Conservation (phyloP, 768 basidiomycete species). For the Suillus sp. region DNA sequence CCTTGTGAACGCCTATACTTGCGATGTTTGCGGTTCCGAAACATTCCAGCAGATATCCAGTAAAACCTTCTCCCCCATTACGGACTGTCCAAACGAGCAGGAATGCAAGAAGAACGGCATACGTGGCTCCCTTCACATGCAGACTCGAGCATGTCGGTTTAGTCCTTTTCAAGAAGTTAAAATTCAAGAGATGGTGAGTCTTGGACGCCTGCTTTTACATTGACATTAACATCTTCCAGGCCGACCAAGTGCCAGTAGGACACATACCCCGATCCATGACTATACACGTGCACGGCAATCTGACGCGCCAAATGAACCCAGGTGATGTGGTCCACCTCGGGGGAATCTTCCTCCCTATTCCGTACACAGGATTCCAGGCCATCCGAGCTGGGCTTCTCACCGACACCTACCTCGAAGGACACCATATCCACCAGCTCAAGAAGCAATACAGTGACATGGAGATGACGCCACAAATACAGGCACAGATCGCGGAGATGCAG, state of each 20-base stretch:
- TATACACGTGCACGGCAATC: slow-evolving; percentile 86
- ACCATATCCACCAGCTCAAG: slow-evolving; percentile 91
- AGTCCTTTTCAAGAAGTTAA: slow-evolving; percentile 98
- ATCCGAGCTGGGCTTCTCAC: slow-evolving; percentile 95
- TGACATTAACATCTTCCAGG: slow-evolving; percentile 46
- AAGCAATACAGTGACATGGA: slow-evolving; percentile 98
- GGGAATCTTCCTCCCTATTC: slow-evolving; percentile 97
- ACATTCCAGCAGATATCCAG: slow-evolving; percentile 96
- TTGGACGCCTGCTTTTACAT: neutral
- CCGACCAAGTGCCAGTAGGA: slow-evolving; percentile 98
- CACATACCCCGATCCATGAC: slow-evolving; percentile 99
- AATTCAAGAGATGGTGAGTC: slow-evolving; percentile 93
- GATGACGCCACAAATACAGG: slow-evolving; percentile 80
- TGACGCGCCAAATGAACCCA: slow-evolving; percentile 90
- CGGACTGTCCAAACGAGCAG: slow-evolving; percentile 83
- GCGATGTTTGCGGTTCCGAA: slow-evolving; percentile 97
- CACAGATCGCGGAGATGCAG: slow-evolving; percentile 66
- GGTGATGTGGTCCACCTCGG: slow-evolving; percentile 95
- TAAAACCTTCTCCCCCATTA: slow-evolving; percentile 87
- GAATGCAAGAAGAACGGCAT: slow-evolving; percentile 87
- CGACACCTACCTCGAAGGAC: slow-evolving; percentile 94
- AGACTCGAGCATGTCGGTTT: slow-evolving; percentile 95
- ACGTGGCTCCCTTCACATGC: slow-evolving; percentile 94
- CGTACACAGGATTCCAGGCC: slow-evolving; percentile 97
- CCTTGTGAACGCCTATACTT: slow-evolving; percentile 96